Percentiles rank a stretch among this genome's conserved stretches.
phyloP scores from a whole-genome alignment of 441 rosid species.

The Brassica balearica region DNA sequence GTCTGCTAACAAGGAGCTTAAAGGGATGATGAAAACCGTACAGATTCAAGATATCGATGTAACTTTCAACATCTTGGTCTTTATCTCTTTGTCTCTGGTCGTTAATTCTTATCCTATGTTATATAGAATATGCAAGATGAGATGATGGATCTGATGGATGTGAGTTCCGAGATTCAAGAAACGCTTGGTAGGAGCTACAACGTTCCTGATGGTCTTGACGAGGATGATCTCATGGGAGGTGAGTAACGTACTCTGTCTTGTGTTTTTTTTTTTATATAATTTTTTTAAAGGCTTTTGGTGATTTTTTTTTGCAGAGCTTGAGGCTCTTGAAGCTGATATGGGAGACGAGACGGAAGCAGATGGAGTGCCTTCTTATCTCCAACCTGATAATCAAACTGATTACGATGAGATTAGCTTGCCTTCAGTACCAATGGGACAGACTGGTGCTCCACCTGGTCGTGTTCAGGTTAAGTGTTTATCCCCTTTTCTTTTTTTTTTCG shows the following conservation, averaged over 20 bases:
- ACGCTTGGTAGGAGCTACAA: conserved; percentile 91
- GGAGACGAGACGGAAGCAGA: conserved; percentile 83
- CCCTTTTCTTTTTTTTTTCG: no score
- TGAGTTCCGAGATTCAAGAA: conserved; percentile 94
- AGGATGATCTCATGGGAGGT: conserved; percentile 99
- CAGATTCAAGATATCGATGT: conserved; percentile 3
- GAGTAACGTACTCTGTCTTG: conserved; percentile 23
- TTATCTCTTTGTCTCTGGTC: no score
- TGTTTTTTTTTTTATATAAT: background rate
- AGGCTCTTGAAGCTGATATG: conserved; percentile 94
- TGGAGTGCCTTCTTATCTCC: conserved; percentile 93
- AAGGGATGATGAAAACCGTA: conserved; percentile 7
- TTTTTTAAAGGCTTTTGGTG: conserved; percentile 9
- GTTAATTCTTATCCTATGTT: no score
- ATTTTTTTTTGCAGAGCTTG: conserved; percentile 72
- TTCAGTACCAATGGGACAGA: conserved; percentile 59
- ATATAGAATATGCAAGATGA: conserved; percentile 91
- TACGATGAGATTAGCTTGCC: conserved; percentile 84
- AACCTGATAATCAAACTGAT: conserved; percentile 77
- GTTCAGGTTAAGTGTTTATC: conserved; percentile 27
- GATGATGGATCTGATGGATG: conserved; percentile 99
- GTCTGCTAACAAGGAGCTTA: background rate
- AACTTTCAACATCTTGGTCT: background rate
- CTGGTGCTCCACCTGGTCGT: conserved; percentile 63
- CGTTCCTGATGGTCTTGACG: conserved; percentile 97